These are phyloP conservation scores for Fomitopsis palustris DNA, from an alignment of 1,284 basidiomycete genomes.

Conservation along the genomic window DNA sequence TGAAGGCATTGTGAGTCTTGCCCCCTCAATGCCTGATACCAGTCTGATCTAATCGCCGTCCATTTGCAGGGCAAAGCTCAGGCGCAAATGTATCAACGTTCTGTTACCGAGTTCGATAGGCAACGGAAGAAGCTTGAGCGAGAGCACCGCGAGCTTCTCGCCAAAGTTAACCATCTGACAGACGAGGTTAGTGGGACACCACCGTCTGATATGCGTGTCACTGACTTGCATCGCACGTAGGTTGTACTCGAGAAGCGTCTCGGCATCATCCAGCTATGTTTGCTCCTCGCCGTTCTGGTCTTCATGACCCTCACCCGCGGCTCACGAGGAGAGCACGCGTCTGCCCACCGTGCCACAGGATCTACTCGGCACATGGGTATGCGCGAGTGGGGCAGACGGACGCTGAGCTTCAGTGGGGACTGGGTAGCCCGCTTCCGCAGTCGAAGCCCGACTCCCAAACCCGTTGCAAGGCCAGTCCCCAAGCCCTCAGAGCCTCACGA, in stretches of 20 bases:
- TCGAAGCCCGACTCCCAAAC: slow-evolving; percentile 29
- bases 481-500: background rate
- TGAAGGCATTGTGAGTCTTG: slow-evolving; percentile 66
- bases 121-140: slow-evolving; percentile 64
- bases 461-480: background rate
- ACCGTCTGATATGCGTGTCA: background rate
- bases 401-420: slow-evolving; percentile 52
- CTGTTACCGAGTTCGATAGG: slow-evolving; percentile 67
- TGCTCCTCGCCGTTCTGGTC: slow-evolving; percentile 74
- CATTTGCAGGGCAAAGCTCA: slow-evolving; percentile 60
- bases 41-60: too few relatives aligned
- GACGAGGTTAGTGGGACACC: slow-evolving; percentile 58
- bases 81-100: slow-evolving; percentile 59
- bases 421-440: slow-evolving; percentile 44
- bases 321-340: slow-evolving; percentile 45
- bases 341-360: slow-evolving; percentile 15
- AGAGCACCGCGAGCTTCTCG: slow-evolving; percentile 65
- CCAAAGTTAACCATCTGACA: slow-evolving; percentile 66
- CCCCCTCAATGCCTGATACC: background rate
- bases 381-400: slow-evolving; percentile 51
- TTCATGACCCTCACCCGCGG: slow-evolving; percentile 85
- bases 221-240: slow-evolving; percentile 32
- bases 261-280: slow-evolving; percentile 77
- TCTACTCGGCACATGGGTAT: slow-evolving; percentile 28
- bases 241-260: slow-evolving; percentile 82